Percentiles rank a stretch among this genome's conserved stretches.
Evolutionary conservation across 495 filamentous ascomycete species (phyloP).

Genomic region (Talaromyces borbonicus): DNA sequence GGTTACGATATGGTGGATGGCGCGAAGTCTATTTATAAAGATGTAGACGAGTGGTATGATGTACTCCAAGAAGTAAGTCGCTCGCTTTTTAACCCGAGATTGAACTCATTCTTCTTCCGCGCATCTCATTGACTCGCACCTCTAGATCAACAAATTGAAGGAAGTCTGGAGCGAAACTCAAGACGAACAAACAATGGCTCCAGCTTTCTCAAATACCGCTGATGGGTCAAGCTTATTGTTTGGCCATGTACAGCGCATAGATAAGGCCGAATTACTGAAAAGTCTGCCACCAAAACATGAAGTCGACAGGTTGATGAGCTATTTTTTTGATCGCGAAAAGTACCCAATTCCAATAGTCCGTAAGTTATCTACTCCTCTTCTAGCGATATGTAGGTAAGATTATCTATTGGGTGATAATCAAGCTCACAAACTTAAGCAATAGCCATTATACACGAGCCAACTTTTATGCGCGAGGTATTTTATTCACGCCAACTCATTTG

Average conservation of each 20-base stretch:
- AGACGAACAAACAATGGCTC: not conserved
- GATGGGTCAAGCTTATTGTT: constrained; percentile 7
- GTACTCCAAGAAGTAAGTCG: constrained; percentile 3
- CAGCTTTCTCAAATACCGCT: not conserved
- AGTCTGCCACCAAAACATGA: constrained; percentile 2
- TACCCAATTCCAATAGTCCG: constrained; percentile 2
- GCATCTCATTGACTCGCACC: not conserved
- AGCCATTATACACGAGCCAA: constrained; percentile 6
- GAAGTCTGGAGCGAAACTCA: constrained; percentile 5
- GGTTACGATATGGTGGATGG: constrained; percentile 1
- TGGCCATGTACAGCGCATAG: constrained; percentile 3
- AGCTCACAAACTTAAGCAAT: not conserved
- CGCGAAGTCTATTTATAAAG: constrained; percentile 3
- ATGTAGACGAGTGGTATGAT: constrained; percentile 8
- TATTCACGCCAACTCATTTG: not conserved
- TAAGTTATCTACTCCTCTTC: not conserved
- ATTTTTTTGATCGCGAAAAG: constrained; percentile 5
- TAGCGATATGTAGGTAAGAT: too few species aligned
- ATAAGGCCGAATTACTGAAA: constrained; percentile 1
- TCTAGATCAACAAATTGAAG: constrained; percentile 7
- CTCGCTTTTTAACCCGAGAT: not conserved
- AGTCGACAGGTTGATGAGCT: constrained; percentile 1
- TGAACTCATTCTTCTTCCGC: not conserved
- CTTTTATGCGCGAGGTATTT: constrained; percentile 7
- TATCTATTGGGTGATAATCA: not conserved